A percentile compares a stretch with the other conserved stretches of the same genome.
Conservation (phyloP, 2,329 filamentous ascomycete species). For the Aureobasidium zeae region DNA sequence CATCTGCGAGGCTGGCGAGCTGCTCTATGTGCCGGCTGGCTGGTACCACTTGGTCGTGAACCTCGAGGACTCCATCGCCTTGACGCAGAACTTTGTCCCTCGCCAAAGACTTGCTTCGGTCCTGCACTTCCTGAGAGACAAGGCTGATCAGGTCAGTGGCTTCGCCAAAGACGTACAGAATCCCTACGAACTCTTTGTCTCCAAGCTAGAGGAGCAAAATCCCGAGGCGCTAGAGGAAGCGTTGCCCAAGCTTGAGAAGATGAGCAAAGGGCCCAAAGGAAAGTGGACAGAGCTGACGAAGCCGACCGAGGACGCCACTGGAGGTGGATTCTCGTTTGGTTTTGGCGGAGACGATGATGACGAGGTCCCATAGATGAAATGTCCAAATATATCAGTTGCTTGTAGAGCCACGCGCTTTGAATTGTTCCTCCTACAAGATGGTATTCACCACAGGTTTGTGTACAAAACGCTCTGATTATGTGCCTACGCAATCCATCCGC, state of each 20-base stretch:
- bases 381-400: too few species aligned
- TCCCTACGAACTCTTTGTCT: conserved; percentile 65
- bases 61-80: conserved; percentile 68
- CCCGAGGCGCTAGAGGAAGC: conserved; percentile 60
- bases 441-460: too few species aligned
- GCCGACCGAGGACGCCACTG: conserved; percentile 37
- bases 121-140: conserved; percentile 70
- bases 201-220: conserved; percentile 53
- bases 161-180: conserved; percentile 64
- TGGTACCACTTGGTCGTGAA: conserved; percentile 98
- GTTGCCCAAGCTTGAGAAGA: conserved; percentile 55
- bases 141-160: conserved; percentile 76
- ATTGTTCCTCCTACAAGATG: too few species aligned
- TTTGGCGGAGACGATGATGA: conserved; percentile 44
- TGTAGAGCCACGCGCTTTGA: too few species aligned
- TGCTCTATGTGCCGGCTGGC: conserved; percentile 83
- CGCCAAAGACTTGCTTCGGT: conserved; percentile 62
- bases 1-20: conserved; percentile 73
- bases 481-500: background rate
- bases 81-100: conserved; percentile 95
- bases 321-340: conserved; percentile 51
- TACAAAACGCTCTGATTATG: too few species aligned
- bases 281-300: conserved; percentile 79
- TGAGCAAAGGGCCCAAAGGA: conserved; percentile 57
- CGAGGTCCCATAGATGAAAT: conserved; percentile 21